These are phyloP conservation scores for Vachellia collinsii DNA, from an alignment of 306 rosid species.

Conservation along the genomic window DNA sequence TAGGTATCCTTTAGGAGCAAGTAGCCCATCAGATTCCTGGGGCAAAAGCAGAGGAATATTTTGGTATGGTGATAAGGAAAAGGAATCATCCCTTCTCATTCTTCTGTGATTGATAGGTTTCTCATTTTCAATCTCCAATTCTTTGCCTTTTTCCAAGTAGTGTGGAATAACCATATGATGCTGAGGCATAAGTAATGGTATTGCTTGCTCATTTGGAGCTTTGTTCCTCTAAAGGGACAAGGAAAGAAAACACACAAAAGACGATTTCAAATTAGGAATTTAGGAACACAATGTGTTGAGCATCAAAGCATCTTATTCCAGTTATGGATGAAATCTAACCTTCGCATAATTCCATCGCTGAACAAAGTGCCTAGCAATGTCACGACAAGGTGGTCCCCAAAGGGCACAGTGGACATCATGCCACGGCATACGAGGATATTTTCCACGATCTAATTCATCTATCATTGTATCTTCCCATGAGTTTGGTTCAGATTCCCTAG, in stretches of 20 bases:
- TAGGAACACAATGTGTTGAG: slow-evolving; percentile 31
- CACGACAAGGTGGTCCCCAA: slow-evolving; percentile 99
- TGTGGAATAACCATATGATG: slow-evolving; percentile 99
- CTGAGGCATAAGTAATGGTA: slow-evolving; percentile 98
- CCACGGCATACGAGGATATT: slow-evolving; percentile 99
- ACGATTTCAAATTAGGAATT: slow-evolving; percentile 31
- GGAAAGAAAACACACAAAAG: slow-evolving; percentile 13
- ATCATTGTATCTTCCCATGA: slow-evolving; percentile 98
- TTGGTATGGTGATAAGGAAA: slow-evolving; percentile 62
- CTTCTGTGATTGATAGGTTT: slow-evolving; percentile 37
- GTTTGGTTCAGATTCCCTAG: slow-evolving; percentile 98
- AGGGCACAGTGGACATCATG: slow-evolving; percentile 98
- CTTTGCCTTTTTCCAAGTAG: slow-evolving; percentile 78
- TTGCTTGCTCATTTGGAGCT: slow-evolving; percentile 91
- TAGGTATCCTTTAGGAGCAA: slow-evolving; percentile 52
- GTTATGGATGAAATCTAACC: slow-evolving; percentile 50
- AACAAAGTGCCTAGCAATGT: slow-evolving; percentile 96
- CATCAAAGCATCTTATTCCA: slow-evolving; percentile 26
- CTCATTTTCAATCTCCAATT: slow-evolving; percentile 50
- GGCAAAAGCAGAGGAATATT: slow-evolving; percentile 91
- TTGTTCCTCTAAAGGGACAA: slow-evolving; percentile 74
- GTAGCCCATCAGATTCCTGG: slow-evolving; percentile 64
- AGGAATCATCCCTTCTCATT: slow-evolving; percentile 66
- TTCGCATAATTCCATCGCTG: slow-evolving; percentile 99
- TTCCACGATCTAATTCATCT: slow-evolving; percentile 92